Base-by-base conservation (phyloP, 1,284 basidiomycete genomes). In the Thecaphora frezii region DNA sequence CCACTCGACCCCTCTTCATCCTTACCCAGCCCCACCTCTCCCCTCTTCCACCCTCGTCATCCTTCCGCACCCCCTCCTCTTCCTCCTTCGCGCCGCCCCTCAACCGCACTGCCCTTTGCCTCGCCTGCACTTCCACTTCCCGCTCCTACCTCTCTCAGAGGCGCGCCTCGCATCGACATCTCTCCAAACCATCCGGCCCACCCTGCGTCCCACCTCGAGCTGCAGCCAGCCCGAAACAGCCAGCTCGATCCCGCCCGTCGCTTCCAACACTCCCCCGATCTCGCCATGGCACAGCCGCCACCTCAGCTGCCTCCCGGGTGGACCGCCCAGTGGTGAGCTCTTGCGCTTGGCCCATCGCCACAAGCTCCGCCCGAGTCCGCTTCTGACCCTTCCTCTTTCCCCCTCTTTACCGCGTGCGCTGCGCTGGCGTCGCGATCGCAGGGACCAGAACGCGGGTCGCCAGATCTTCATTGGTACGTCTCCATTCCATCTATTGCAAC, bases 281-380 rank as follows among this genome's bases (percentile, higher is more conserved):
- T n/a, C 22, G 26, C 19, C 13, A 67, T 67, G 65, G 50, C 65
- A 44, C 60, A 63, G 51, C 54, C 60, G 22, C 55, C 74, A 46
- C 73, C 73, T 40, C 58, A 58, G 48, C 82, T 94, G 45, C 91
- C 91, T 60, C 88, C 88, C 62, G 92, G 91, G 48, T 94, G 91
- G 91, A 83, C 85, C 67, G 87, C 89, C 74, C 88, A 93, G 83
- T 93, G 91, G 91, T 90, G 77, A 70, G 84, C 22, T 74, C 41
- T 18, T 26, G 5, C 14, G 28, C 28, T 30, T 14, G 8, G 8
- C 14, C 18, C 28, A 25, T 18, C 23, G 18, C 46, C 30, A 23
- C 16, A n/a, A n/a, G n/a, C n/a, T n/a, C n/a, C n/a, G n/a, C n/a
- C n/a, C n/a, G n/a, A n/a, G n/a, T n/a, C n/a, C n/a, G n/a, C n/a